Conservation (phyloP, 805 yeast genomes). For the Wickerhamiella azymoides region DNA sequence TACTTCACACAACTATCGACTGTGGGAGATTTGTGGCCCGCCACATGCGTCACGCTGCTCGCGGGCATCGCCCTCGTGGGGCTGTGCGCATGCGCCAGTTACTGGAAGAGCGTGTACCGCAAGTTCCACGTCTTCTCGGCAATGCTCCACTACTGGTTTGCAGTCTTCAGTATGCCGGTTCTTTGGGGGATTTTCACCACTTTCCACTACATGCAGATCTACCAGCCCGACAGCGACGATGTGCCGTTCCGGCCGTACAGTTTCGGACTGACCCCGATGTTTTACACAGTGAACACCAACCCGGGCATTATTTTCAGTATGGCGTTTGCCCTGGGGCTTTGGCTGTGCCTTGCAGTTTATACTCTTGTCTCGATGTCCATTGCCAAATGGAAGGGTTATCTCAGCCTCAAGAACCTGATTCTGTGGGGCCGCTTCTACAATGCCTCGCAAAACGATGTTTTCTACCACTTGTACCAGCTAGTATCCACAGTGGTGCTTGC, state of each 20-base stretch:
- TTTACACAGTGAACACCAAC: neutral
- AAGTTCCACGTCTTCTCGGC: neutral
- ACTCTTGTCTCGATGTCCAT: neutral
- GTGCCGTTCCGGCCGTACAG: slow-evolving; percentile 2
- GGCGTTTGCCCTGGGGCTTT: neutral
- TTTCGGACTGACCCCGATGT: neutral
- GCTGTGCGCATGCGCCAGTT: neutral
- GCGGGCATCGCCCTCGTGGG: neutral
- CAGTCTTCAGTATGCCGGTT: neutral
- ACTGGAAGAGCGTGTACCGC: neutral
- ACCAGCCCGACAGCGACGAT: neutral
- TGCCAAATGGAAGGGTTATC: neutral
- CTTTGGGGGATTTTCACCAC: neutral
- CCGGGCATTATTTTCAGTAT: slow-evolving; percentile 1
- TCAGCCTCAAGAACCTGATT: neutral
- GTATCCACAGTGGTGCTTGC: neutral
- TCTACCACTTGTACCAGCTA: neutral
- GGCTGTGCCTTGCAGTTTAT: neutral
- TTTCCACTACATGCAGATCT: neutral
- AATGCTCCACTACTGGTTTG: neutral
- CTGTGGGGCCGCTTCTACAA: neutral
- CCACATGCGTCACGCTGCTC: neutral
- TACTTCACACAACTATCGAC: neutral
- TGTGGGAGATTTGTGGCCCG: slow-evolving; percentile 2
- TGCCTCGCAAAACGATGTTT: neutral